A percentile compares a stretch with the other conserved stretches of the same genome.
phyloP scores from a whole-genome alignment of 2,329 filamentous ascomycete species.

The Paraconiothyrium sp. region DNA sequence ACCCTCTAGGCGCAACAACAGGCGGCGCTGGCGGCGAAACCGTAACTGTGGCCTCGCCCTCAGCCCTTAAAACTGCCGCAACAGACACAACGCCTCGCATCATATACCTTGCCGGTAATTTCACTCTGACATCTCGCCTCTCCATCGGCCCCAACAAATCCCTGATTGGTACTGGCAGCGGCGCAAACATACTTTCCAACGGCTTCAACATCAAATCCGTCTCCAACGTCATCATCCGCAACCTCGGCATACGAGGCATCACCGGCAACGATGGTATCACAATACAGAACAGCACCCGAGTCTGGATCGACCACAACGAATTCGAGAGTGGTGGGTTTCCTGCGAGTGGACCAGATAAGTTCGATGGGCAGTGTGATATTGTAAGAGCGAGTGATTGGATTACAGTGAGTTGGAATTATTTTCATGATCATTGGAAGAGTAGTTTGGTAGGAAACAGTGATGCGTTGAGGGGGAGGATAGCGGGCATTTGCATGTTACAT shows the following conservation, averaged over 20 bases:
- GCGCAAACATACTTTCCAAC: conserved; percentile 53
- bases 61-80: conserved; percentile 39
- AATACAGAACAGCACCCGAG: conserved; percentile 66
- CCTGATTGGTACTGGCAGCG: conserved; percentile 52
- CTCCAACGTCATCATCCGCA: conserved; percentile 70
- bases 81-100: conserved; percentile 40
- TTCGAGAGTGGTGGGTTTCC: conserved; percentile 68
- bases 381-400: conserved; percentile 71
- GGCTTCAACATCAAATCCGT: conserved; percentile 64
- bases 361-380: conserved; percentile 72
- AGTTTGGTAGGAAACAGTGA: conserved; percentile 69
- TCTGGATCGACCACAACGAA: conserved; percentile 73
- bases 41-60: conserved; percentile 40
- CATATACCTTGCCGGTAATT: conserved; percentile 55
- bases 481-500: conserved; percentile 71
- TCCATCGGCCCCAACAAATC: conserved; percentile 57
- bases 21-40: conserved; percentile 41
- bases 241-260: conserved; percentile 69
- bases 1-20: conserved; percentile 45
- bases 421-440: conserved; percentile 71
- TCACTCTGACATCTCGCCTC: conserved; percentile 55
- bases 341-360: conserved; percentile 66
- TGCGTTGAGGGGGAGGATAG: conserved; percentile 65
- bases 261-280: conserved; percentile 67
- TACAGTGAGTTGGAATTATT: conserved; percentile 63